Base-by-base conservation (phyloP, 2,329 filamentous ascomycete genomes). In the Microsporum ferrugineum region DNA sequence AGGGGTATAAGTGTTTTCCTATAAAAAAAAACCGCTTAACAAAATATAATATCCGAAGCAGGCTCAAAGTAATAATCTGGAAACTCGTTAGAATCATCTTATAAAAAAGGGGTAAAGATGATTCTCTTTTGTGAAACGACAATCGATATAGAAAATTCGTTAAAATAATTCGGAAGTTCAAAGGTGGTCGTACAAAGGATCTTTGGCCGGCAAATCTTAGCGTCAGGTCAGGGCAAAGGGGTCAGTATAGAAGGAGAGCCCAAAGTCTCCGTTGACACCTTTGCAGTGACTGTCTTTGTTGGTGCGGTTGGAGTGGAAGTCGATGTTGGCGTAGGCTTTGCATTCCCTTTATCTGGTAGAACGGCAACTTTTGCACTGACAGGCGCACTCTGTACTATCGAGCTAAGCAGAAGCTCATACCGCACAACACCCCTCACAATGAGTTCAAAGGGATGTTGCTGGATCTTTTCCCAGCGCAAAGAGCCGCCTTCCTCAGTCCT, bases 391-490 rank as follows among this genome's bases (percentile, higher is more conserved):
- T 79, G 76, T 47, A 76, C 76, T 14, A 78, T 75, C 2, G 80
- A 82, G 63, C 78, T 82, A 60, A 87, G 75, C 5, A 84, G 84
- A 2, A 86, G 75, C 64, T 83, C 80, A 69, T 99, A 99, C 70
- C 91, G 91, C 66, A 99, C 80, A 12, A 94, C 88, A 27, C 94
- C 94, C 67, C 94, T 87, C 47, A 99, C 83, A 63, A 97, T 92
- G 57, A 99, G 81, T 66, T 96, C 90, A 67, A 97, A 99, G 51
- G 92, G 89, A 72, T 96, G 88, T 65, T 95, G 84, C 58, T 96
- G 80, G 55, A 97, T 91, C 63, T 85, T 83, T 71, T 95, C 90
- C 94, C 94, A 99, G 10, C 91, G 84, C 69, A 88, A 85, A 1
- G 86, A 87, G 6, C 92, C 94, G 45, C 88, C 88, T 49, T 83